A percentile compares a stretch with the other conserved stretches of the same genome.
phyloP scores from a whole-genome alignment of 1,139 yeast genomes.

The Blastobotrys serpentis region DNA sequence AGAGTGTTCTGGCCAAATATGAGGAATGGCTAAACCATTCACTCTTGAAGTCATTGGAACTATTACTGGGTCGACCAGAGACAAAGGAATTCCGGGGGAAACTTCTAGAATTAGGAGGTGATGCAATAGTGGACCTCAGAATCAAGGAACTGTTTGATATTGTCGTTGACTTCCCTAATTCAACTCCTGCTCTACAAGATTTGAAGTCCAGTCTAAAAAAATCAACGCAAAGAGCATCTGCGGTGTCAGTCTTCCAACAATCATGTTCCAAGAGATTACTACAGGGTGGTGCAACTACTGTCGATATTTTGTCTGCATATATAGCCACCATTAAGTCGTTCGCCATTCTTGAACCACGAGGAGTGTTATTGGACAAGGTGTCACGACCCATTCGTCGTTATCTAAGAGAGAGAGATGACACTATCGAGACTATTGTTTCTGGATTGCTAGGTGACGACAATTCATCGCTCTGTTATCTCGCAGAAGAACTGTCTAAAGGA shows the following conservation, averaged over 20 bases:
- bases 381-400: constrained; percentile 69
- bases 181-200: constrained; percentile 63
- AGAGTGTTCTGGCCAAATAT: constrained; percentile 21
- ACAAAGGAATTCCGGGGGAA: constrained; percentile 14
- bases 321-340: constrained; percentile 73
- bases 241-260: constrained; percentile 56
- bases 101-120: constrained; percentile 15
- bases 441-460: constrained; percentile 61
- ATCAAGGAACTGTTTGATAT: constrained; percentile 65
- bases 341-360: constrained; percentile 78
- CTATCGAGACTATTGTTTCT: constrained; percentile 65
- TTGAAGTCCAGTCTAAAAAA: constrained; percentile 42
- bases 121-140: constrained; percentile 40
- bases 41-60: constrained; percentile 15
- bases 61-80: constrained; percentile 14
- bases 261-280: constrained; percentile 54
- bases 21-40: constrained; percentile 21
- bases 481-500: constrained; percentile 47
- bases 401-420: constrained; percentile 70
- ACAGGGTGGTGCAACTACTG: constrained; percentile 82
- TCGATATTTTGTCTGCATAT: constrained; percentile 67
- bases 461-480: constrained; percentile 51
- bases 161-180: constrained; percentile 56
- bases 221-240: constrained; percentile 46
- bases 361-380: constrained; percentile 75